Base-by-base conservation (phyloP, 2,329 filamentous ascomycete species). In the Ophiostoma himal-ulmi region DNA sequence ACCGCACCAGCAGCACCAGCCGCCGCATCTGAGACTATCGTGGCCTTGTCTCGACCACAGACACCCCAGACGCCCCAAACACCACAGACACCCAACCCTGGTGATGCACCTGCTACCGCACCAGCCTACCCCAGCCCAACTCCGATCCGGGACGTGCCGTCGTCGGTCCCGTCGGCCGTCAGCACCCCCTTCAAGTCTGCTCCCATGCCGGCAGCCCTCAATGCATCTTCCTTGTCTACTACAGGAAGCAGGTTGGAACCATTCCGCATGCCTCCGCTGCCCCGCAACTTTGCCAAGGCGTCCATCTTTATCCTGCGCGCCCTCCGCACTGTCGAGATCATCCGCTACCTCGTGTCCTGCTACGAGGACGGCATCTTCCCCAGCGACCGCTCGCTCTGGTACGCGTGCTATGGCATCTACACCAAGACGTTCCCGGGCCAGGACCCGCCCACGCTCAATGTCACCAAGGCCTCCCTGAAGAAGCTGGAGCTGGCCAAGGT, bases 331-430 rank as follows among this genome's bases (percentile, higher is more conserved):
- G 76, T 76, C n/a, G 78, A 80, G 67, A 80, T 83, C 67, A 78
- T 83, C 62, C 73, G 78, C 14, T 79, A 82, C 71, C 76, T 84
- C 11, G 76, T 84, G 14, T 76, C 78, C 57, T 30, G 37, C 22
- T 75, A 76, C 36, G 82, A 79, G 64, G 75, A 75, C 1, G 85
- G 85, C 0, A 82, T 83, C 1, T 83, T 87, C 64, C 83, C 86
- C 1, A 83, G 83, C 20, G 83, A 83, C 34, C 79, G 81, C 57
- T 78, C 83, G 3, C 76, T 87, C 5, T 85, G 83, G 78, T 81
- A 82, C 70, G 82, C 82, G 1, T 75, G 85, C 4, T 78, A 80
- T 17, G 78, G 78, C 11, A 76, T 82, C 8, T 88, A 84, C 81
- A 75, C 78, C 11, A 77, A 77, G n/a, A 76, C 77, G 8, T 83